phyloP scores from a whole-genome alignment of 2,329 filamentous ascomycete genomes.

The Didymellaceae sp. region DNA sequence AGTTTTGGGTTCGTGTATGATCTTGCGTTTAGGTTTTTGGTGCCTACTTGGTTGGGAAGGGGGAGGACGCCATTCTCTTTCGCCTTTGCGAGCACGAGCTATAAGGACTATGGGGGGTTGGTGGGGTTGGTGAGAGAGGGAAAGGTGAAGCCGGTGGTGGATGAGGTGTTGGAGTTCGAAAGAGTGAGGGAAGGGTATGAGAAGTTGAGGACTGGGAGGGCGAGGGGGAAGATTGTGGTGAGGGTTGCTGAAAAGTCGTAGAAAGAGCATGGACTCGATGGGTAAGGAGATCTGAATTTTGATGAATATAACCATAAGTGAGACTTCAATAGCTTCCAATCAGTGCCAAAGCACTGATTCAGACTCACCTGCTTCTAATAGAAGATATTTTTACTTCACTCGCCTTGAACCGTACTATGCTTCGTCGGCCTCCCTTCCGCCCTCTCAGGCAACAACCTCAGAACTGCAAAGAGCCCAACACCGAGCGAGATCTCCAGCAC shows the following conservation, averaged over 20 bases:
- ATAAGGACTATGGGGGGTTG: slow-evolving; percentile 47
- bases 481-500: slow-evolving; percentile 55
- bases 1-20: slow-evolving; percentile 25
- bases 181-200: slow-evolving; percentile 62
- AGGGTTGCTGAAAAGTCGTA: background rate
- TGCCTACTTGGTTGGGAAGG: slow-evolving; percentile 54
- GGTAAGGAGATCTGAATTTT: background rate
- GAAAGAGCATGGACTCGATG: background rate
- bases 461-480: slow-evolving; percentile 21
- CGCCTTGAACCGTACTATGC: background rate
- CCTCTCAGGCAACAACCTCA: slow-evolving; percentile 35
- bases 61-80: slow-evolving; percentile 54
- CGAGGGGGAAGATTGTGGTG: slow-evolving; percentile 64
- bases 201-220: slow-evolving; percentile 60
- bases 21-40: slow-evolving; percentile 25
- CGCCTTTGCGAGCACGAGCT: slow-evolving; percentile 30
- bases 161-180: slow-evolving; percentile 60
- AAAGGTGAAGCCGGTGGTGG: slow-evolving; percentile 63
- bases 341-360: no score
- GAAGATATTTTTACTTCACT: background rate
- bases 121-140: slow-evolving; percentile 62
- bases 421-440: slow-evolving; percentile 23
- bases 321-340: no score
- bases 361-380: no score
- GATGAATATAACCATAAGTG: no score